phyloP scores from a whole-genome alignment of 495 filamentous ascomycete species.

The Penicillium odoratum region DNA sequence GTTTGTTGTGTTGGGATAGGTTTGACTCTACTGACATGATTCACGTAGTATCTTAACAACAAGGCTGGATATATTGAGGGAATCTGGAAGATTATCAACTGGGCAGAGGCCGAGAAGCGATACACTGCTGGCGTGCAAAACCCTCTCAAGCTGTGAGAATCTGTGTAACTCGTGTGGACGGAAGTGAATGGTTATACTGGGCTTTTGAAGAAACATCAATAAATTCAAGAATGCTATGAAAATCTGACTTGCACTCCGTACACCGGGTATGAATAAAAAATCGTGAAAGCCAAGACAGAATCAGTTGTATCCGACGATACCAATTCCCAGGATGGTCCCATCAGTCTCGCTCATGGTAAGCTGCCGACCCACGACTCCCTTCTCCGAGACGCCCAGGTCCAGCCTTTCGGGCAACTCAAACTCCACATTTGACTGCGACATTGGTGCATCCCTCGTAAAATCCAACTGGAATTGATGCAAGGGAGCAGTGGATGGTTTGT shows the following conservation, averaged over 20 bases:
- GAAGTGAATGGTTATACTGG: not conserved
- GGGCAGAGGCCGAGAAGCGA: constrained; percentile 84
- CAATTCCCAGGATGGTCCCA: constrained; percentile 32
- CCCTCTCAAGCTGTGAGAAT: constrained; percentile 24
- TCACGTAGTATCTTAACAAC: constrained; percentile 82
- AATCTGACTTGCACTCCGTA: not conserved
- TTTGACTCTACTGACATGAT: too few species aligned
- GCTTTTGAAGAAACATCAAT: not conserved
- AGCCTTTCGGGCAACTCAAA: constrained; percentile 57
- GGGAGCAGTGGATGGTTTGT: constrained; percentile 12
- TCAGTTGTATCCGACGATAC: constrained; percentile 44
- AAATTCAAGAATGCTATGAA: not conserved
- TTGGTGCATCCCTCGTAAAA: constrained; percentile 1
- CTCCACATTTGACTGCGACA: constrained; percentile 32
- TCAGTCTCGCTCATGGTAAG: constrained; percentile 31
- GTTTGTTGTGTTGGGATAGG: constrained; percentile 12
- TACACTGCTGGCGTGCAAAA: constrained; percentile 48
- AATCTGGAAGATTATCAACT: constrained; percentile 96
- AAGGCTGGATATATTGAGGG: constrained; percentile 93
- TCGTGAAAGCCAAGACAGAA: constrained; percentile 6
- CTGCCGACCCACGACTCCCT: constrained; percentile 42
- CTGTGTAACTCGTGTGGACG: too few species aligned
- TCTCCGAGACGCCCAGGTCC: constrained; percentile 52
- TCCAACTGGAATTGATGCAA: constrained; percentile 30
- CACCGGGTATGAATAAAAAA: not conserved